Percentiles rank a stretch among this genome's conserved stretches.
These are phyloP conservation scores for Annona squamosa DNA, from an alignment of 164 flowering plant genomes.

Conservation along the genomic window DNA sequence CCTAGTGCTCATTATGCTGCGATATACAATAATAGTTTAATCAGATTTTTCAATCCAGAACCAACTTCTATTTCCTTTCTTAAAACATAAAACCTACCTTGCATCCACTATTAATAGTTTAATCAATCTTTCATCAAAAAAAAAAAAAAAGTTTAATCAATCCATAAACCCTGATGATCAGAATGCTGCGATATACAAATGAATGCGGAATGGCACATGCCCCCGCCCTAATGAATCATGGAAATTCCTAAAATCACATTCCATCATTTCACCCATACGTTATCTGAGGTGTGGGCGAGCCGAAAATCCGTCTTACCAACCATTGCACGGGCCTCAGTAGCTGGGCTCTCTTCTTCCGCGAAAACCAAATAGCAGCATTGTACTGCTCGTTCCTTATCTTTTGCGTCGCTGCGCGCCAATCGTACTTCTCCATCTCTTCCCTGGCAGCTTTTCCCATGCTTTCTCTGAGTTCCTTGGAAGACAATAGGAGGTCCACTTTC, in stretches of 20 bases:
- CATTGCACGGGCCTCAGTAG: conserved; percentile 64
- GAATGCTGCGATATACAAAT: not conserved
- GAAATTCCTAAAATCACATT: not conserved
- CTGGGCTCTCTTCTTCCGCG: conserved; percentile 79
- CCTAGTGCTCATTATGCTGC: too few relatives aligned
- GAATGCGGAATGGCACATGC: not conserved
- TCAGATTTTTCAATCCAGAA: too few relatives aligned
- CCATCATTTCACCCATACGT: conserved; percentile 26
- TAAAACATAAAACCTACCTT: not conserved
- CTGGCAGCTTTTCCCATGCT: conserved; percentile 78
- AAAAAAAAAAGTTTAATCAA: too few relatives aligned
- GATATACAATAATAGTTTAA: too few relatives aligned
- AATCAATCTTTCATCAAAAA: not conserved
- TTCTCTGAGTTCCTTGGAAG: conserved; percentile 47
- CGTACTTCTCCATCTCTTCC: conserved; percentile 82
- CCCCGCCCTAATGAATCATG: not conserved
- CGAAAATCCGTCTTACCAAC: conserved; percentile 41
- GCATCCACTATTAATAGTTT: not conserved
- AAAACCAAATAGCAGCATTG: conserved; percentile 95
- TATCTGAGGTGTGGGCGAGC: conserved; percentile 54
- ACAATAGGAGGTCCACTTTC: conserved; percentile 61
- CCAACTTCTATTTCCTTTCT: too few relatives aligned
- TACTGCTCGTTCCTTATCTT: conserved; percentile 85
- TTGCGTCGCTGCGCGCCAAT: conserved; percentile 84
- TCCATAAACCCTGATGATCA: not conserved